Conservation (phyloP, 306 rosid genomes). For the Cicer bijugum region DNA sequence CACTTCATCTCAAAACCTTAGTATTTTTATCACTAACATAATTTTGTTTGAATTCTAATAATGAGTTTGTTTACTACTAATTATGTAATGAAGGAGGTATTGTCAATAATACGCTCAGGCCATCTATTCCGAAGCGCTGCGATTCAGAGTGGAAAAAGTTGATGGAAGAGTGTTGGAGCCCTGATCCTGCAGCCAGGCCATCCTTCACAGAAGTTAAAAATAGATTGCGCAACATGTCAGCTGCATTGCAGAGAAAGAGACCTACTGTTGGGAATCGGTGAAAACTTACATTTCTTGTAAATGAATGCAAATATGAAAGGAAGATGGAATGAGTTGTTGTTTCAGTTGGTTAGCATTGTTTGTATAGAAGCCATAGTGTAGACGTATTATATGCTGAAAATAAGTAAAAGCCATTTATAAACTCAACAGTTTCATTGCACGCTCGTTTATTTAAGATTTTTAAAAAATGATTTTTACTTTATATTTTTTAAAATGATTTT, state of each 20-base stretch:
- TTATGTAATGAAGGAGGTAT: conserved; percentile 70
- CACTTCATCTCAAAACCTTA: conserved; percentile 1
- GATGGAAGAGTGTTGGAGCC: conserved; percentile 94
- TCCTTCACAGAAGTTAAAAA: conserved; percentile 74
- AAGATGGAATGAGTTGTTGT: conserved; percentile 6
- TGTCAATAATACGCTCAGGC: conserved; percentile 86
- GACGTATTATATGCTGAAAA: conserved; percentile 37
- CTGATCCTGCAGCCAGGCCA: conserved; percentile 79
- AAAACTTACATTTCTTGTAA: conserved; percentile 45
- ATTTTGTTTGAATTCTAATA: conserved; percentile 33
- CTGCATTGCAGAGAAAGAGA: conserved; percentile 62
- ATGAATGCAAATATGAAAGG: conserved; percentile 40
- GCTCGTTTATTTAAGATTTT: too few species aligned
- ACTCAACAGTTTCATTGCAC: background rate
- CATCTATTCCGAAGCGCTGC: conserved; percentile 81
- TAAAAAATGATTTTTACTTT: too few species aligned
- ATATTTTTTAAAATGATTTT: too few species aligned
- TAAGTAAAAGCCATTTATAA: conserved; percentile 29
- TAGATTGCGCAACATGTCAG: conserved; percentile 74
- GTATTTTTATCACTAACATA: background rate
- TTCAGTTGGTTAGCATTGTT: conserved; percentile 33
- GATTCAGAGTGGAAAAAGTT: conserved; percentile 78
- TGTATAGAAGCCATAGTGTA: conserved; percentile 45
- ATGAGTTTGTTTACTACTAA: conserved; percentile 31
- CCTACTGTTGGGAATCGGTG: conserved; percentile 45